Percentiles rank a stretch among this genome's conserved stretches.
phyloP scores from a whole-genome alignment of 148 eudicot species.

The Rhododendron kiyosumense region DNA sequence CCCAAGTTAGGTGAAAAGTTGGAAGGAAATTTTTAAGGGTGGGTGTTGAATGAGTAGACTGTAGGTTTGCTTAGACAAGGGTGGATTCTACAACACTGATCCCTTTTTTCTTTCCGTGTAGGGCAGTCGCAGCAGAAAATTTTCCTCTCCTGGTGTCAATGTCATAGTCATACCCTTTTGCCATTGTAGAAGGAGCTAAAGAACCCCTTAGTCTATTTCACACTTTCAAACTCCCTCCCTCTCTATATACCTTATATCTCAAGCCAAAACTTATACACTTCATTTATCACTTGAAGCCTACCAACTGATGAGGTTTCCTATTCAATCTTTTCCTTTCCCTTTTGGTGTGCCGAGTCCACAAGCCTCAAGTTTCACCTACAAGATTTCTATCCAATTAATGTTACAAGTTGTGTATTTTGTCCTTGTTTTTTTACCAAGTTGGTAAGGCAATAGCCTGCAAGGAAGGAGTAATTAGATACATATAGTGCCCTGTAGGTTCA shows the following conservation, averaged over 20 bases:
- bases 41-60: background rate
- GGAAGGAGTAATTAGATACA: background rate
- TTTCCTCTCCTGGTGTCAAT: conserved; percentile 15
- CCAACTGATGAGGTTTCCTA: background rate
- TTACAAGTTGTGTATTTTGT: background rate
- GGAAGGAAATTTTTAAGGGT: conserved; percentile 20
- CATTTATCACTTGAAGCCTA: background rate
- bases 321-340: background rate
- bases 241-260: background rate
- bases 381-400: background rate
- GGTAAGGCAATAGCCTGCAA: background rate
- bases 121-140: background rate
- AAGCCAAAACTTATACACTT: background rate
- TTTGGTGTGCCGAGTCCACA: conserved; percentile 1
- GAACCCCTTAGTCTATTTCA: background rate
- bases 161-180: conserved; percentile 18
- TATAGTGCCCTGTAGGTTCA: background rate
- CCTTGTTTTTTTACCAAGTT: background rate
- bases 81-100: conserved; percentile 15
- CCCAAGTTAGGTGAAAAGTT: conserved; percentile 25
- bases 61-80: background rate
- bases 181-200: background rate
- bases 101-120: background rate
- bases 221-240: conserved; percentile 3
- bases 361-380: background rate